A percentile compares a stretch with the other conserved stretches of the same genome.
These are phyloP conservation scores for Oenanthe javanica DNA, from an alignment of 140 eudicot species.

Conservation along the genomic window DNA sequence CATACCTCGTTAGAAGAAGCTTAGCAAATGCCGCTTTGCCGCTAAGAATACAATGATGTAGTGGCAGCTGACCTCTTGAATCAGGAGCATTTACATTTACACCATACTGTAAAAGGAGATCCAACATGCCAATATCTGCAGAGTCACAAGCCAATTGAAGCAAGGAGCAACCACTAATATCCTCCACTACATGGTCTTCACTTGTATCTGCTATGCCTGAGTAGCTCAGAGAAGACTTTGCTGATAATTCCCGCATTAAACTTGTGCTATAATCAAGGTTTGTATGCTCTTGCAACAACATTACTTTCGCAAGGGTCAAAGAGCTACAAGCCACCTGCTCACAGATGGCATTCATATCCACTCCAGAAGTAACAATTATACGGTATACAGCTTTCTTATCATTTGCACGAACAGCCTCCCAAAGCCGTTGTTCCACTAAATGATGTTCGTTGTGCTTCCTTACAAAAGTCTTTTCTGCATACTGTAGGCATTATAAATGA, in stretches of 20 bases:
- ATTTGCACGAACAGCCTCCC: slow-evolving; percentile 87
- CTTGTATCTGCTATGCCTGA: slow-evolving; percentile 35
- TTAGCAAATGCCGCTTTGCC: slow-evolving; percentile 69
- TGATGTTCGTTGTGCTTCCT: slow-evolving; percentile 58
- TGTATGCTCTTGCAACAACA: slow-evolving; percentile 72
- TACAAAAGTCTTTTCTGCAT: slow-evolving; percentile 70
- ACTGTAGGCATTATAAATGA: slow-evolving; percentile 34
- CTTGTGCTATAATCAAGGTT: slow-evolving; percentile 27
- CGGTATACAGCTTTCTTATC: slow-evolving; percentile 85
- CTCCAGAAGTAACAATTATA: slow-evolving; percentile 69
- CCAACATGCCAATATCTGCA: slow-evolving; percentile 88
- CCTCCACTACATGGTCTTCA: slow-evolving; percentile 32
- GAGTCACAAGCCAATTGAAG: slow-evolving; percentile 93
- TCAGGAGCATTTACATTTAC: slow-evolving; percentile 59
- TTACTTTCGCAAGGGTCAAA: slow-evolving; percentile 81
- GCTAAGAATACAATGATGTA: slow-evolving; percentile 72
- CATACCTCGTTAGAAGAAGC: slow-evolving; percentile 84
- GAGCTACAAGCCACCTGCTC: slow-evolving; percentile 39
- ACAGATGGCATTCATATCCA: slow-evolving; percentile 55
- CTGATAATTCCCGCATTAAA: slow-evolving; percentile 18
- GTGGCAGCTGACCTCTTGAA: slow-evolving; percentile 68
- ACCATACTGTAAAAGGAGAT: slow-evolving; percentile 89
- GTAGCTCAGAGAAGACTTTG: slow-evolving; percentile 21
- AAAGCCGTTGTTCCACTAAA: slow-evolving; percentile 52
- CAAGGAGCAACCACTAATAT: slow-evolving; percentile 57